Percentiles rank a stretch among this genome's conserved stretches.
Conservation (phyloP, 768 basidiomycete species). For the Russula olivacea region DNA sequence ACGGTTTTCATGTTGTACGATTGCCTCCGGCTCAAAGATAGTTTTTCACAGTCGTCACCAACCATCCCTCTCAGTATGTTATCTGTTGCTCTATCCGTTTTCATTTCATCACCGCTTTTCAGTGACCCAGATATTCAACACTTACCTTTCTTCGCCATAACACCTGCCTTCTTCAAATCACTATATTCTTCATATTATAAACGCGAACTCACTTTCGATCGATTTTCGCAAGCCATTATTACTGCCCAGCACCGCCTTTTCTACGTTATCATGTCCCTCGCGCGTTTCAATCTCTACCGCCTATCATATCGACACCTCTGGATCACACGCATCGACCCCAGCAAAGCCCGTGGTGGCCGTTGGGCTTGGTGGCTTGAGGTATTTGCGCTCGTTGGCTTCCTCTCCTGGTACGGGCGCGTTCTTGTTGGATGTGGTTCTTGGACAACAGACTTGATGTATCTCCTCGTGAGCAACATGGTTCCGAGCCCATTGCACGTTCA, state of each 20-base stretch:
- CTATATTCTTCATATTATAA: slow-evolving; percentile 95
- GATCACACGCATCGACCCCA: slow-evolving; percentile 57
- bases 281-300: slow-evolving; percentile 91
- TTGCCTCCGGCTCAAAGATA: slow-evolving; percentile 4
- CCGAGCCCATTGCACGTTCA: slow-evolving; percentile 94
- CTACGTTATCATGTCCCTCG: slow-evolving; percentile 85
- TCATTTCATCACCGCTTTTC: slow-evolving; percentile 19
- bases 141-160: slow-evolving; percentile 92
- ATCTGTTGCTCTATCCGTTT: neutral
- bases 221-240: slow-evolving; percentile 56
- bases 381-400: slow-evolving; percentile 71
- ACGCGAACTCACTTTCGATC: slow-evolving; percentile 75
- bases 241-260: slow-evolving; percentile 86
- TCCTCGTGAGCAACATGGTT: slow-evolving; percentile 78
- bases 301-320: slow-evolving; percentile 76
- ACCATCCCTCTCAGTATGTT: slow-evolving; percentile 88
- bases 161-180: slow-evolving; percentile 76
- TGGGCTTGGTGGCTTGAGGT: slow-evolving; percentile 82
- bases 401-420: slow-evolving; percentile 77
- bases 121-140: slow-evolving; percentile 85
- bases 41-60: slow-evolving; percentile 72
- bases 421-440: slow-evolving; percentile 67
- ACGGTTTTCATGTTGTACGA: slow-evolving; percentile 35
- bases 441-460: slow-evolving; percentile 62
- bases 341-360: slow-evolving; percentile 57